These are phyloP conservation scores for Pezicula radicicola DNA, from an alignment of 2,329 filamentous ascomycete species.

Conservation along the genomic window DNA sequence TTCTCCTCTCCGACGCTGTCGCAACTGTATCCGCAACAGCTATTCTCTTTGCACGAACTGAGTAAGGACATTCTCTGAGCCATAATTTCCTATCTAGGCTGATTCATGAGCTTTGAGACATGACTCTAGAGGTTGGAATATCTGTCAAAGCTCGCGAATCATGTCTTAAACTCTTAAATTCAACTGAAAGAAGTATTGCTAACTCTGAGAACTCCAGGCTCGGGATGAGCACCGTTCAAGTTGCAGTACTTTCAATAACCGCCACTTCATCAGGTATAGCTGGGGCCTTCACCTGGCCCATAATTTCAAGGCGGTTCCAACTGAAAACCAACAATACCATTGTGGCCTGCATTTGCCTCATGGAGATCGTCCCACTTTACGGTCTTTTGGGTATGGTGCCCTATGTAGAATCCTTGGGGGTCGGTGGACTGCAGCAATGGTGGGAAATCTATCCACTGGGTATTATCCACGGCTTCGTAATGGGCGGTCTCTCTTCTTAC, in stretches of 20 bases:
- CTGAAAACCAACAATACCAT: slow-evolving; percentile 83
- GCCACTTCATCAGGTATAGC: slow-evolving; percentile 79
- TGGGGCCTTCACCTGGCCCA: slow-evolving; percentile 87
- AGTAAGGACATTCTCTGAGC: slow-evolving; percentile 28
- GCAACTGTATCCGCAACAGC: slow-evolving; percentile 93
- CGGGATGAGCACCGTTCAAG: slow-evolving; percentile 81
- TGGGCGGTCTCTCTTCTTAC: slow-evolving; percentile 89
- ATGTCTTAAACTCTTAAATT: no score
- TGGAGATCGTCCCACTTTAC: slow-evolving; percentile 91
- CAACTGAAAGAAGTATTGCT: no score
- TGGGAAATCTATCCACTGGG: slow-evolving; percentile 97
- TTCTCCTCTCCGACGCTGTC: slow-evolving; percentile 88
- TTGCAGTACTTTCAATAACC: slow-evolving; percentile 92
- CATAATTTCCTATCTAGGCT: no score
- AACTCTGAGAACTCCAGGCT: slow-evolving; percentile 35
- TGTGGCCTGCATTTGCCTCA: slow-evolving; percentile 79
- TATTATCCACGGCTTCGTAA: slow-evolving; percentile 85
- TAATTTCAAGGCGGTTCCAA: slow-evolving; percentile 65
- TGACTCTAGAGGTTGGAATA: no score
- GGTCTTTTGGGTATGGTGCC: slow-evolving; percentile 86
- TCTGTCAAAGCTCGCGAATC: no score
- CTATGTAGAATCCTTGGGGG: slow-evolving; percentile 68
- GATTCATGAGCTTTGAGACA: no score
- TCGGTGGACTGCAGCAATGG: slow-evolving; percentile 79
- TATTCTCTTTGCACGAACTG: slow-evolving; percentile 91